Percentiles rank a stretch among this genome's conserved stretches.
Conservation (phyloP, 2,329 filamentous ascomycete genomes). For the Teratosphaeria gauchensis region DNA sequence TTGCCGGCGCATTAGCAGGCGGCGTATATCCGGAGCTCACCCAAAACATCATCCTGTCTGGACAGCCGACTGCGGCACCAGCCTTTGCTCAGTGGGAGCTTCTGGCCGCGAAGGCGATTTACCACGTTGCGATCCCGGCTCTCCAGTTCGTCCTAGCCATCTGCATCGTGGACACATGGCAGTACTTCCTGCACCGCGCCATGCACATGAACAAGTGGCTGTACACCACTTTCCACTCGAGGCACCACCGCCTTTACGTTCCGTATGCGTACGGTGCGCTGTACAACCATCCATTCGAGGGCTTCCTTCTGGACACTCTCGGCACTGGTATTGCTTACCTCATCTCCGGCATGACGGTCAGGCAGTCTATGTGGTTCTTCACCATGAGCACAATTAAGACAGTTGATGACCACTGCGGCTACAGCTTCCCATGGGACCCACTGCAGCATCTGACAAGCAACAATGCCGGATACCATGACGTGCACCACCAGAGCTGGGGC, state of each 20-base stretch:
- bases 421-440: conserved; percentile 90
- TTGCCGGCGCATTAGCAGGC: conserved; percentile 68
- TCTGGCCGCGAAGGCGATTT: conserved; percentile 61
- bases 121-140: conserved; percentile 66
- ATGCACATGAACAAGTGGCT: conserved; percentile 99
- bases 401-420: conserved; percentile 95
- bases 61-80: conserved; percentile 46
- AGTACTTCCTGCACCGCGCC: conserved; percentile 89
- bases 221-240: conserved; percentile 86
- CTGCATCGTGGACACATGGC: conserved; percentile 84
- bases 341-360: conserved; percentile 67
- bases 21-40: conserved; percentile 65
- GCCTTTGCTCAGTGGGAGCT: conserved; percentile 81
- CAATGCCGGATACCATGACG: conserved; percentile 93
- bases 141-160: conserved; percentile 69
- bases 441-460: conserved; percentile 86
- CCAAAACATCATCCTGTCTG: conserved; percentile 46
- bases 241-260: conserved; percentile 93
- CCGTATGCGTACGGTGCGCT: conserved; percentile 94
- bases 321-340: conserved; percentile 81
- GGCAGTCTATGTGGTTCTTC: conserved; percentile 86
- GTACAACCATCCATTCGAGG: conserved; percentile 93
- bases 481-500: conserved; percentile 98
- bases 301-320: conserved; percentile 83
- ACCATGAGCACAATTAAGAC: conserved; percentile 86